phyloP scores from a whole-genome alignment of 371 early-diverging fungal genomes.

The Rhizopus sp. region DNA sequence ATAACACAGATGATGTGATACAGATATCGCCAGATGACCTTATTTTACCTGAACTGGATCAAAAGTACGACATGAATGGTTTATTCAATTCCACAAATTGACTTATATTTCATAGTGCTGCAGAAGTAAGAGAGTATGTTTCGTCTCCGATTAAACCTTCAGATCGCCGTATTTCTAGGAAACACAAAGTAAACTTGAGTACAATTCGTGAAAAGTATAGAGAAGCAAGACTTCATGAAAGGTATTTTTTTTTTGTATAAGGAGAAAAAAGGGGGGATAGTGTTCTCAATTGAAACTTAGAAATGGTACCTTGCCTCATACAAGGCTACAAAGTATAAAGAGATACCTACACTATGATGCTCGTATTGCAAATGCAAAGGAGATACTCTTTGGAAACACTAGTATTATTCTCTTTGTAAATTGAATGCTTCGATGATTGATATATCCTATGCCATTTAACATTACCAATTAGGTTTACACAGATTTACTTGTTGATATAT shows the following conservation, averaged over 20 bases:
- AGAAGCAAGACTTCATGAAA: slow-evolving; percentile 30
- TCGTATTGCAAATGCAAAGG: slow-evolving; percentile 15
- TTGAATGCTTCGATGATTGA: not conserved
- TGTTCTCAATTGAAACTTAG: slow-evolving; percentile 1
- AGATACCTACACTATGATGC: slow-evolving; percentile 12
- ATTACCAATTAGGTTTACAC: slow-evolving; percentile 47
- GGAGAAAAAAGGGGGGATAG: not conserved
- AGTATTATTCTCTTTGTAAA: slow-evolving; percentile 37
- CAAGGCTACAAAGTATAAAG: slow-evolving; percentile 4
- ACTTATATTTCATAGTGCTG: slow-evolving; percentile 23
- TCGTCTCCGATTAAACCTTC: slow-evolving; percentile 1
- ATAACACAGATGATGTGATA: slow-evolving; percentile 22
- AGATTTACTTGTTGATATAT: slow-evolving; percentile 59
- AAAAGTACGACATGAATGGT: slow-evolving; percentile 30
- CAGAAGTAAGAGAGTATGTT: slow-evolving; percentile 28
- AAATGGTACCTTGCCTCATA: slow-evolving; percentile 14
- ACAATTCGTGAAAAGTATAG: slow-evolving; percentile 42
- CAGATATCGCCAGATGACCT: slow-evolving; percentile 30
- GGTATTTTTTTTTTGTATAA: slow-evolving; percentile 18
- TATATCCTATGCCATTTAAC: not conserved
- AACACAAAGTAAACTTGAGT: slow-evolving; percentile 30
- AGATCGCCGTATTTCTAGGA: slow-evolving; percentile 9
- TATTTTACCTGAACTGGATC: slow-evolving; percentile 49
- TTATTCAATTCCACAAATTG: not conserved
- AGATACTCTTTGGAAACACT: slow-evolving; percentile 24